These are phyloP conservation scores for Naumovozyma baii DNA, from an alignment of 805 yeast species.

Conservation along the genomic window DNA sequence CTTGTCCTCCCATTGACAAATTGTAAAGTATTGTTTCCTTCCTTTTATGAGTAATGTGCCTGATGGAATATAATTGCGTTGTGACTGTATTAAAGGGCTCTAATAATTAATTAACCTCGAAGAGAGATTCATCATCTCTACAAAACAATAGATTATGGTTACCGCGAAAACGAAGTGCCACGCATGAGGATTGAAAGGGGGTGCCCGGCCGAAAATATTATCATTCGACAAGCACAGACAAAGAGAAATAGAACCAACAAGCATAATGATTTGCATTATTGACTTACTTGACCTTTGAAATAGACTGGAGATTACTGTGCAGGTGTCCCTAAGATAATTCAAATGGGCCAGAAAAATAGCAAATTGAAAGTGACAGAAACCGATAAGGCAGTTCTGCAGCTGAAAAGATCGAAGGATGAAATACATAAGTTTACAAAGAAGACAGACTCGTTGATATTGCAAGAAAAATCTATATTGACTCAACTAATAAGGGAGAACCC, in stretches of 20 bases:
- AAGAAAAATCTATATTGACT: conserved; percentile 41
- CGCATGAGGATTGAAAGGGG: too few relatives aligned
- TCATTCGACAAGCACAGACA: too few relatives aligned
- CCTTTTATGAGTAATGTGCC: too few relatives aligned
- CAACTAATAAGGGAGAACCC: conserved; percentile 24
- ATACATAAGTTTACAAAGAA: conserved; percentile 55
- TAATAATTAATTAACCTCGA: too few relatives aligned
- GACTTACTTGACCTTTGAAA: too few relatives aligned
- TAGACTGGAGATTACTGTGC: background rate
- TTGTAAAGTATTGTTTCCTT: too few relatives aligned
- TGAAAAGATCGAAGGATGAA: conserved; percentile 82
- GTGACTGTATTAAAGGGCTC: too few relatives aligned
- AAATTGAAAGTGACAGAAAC: conserved; percentile 65
- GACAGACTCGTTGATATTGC: conserved; percentile 45
- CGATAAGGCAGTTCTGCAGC: conserved; percentile 76
- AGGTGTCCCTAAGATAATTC: conserved; percentile 1
- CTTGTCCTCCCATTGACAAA: too few relatives aligned
- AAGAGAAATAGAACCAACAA: background rate
- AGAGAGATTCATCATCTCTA: too few relatives aligned
- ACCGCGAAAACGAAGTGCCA: too few relatives aligned
- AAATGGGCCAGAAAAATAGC: conserved; percentile 33
- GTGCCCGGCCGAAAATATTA: too few relatives aligned
- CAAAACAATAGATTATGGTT: background rate
- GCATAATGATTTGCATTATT: background rate
- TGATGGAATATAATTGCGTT: too few relatives aligned